Base-by-base conservation (phyloP, 192 early-diverging fungal genomes). In the Backusella luteola region DNA sequence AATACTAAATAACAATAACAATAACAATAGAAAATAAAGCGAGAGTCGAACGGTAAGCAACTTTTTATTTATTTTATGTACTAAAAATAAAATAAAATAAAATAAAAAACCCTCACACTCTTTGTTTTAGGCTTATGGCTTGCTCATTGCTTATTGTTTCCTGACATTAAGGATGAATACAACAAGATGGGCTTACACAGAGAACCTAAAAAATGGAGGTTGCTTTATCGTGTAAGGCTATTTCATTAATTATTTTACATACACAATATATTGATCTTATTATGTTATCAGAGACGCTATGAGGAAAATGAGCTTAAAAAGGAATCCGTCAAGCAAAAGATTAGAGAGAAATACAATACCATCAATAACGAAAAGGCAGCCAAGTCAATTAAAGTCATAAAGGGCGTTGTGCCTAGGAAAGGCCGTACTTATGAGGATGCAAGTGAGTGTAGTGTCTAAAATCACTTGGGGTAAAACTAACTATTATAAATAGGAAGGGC, bases 311-410 rank as follows among this genome's bases (percentile, higher is more conserved):
- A 66, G 26, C 66, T 39, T 15, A 67, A 67, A 46, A 66, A 32
- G 6, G 17, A 67, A 21, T 21, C 38, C 11, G 34, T 67, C 6
- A 75, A 66, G 23, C 39, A 75, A 67, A 75, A 39, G 36, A 39
- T 75, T 17, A 66, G 35, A 67, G 38, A 29, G 7, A 66, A 75
- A 46, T 75, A 75, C 66, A 75, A 32, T 21, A 75, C 34, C 11
- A 29, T 67, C 8, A 36, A 75, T 39, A 67, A 46, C 21, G 74
- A 75, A 23, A 75, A 67, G 12, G 66, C 59, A n/a, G 74, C 74
- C 6, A 66, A 42, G 11, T 75, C 74, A n/a, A 75, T 75, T n/a
- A 75, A 75, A 11, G 66, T 75, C 4, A 23, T 75, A 19, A 66
- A 75, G 23, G 66, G 74, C 21, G 39, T 46, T 19, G 15, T 34